phyloP scores from a whole-genome alignment of 768 basidiomycete genomes.

The Trametes maxima region DNA sequence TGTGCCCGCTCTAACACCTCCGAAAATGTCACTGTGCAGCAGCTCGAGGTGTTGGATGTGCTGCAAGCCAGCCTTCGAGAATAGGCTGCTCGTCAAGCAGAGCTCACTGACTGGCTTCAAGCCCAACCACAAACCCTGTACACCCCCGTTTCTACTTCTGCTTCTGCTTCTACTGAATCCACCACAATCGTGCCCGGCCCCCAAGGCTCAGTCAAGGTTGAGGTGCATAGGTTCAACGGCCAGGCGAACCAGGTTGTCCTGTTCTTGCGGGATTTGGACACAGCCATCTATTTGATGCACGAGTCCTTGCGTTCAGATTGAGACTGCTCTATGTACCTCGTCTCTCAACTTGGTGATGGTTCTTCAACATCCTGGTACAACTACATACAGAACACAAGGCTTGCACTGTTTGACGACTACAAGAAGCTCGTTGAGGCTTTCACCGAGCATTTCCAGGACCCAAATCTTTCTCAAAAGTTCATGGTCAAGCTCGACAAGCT shows the following conservation, averaged over 20 bases:
- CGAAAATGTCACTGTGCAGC: neutral
- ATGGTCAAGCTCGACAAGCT: conserved; percentile 35
- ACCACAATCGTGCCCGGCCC: neutral
- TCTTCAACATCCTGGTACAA: conserved; percentile 4
- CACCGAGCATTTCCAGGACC: neutral
- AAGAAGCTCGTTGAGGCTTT: neutral
- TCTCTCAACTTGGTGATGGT: neutral
- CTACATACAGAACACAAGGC: neutral
- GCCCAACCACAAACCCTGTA: neutral
- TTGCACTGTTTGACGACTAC: neutral
- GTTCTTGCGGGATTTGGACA: conserved; percentile 2
- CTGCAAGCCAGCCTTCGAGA: neutral
- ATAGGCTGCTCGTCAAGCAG: neutral
- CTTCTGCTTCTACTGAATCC: neutral
- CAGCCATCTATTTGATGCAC: neutral
- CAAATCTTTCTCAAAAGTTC: conserved; percentile 15
- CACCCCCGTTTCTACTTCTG: neutral
- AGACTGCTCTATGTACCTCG: conserved; percentile 1
- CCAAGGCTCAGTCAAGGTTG: neutral
- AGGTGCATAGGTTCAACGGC: conserved; percentile 3
- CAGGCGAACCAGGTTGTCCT: neutral
- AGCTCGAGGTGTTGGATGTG: neutral
- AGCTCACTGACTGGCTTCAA: neutral
- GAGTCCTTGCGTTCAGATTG: neutral
- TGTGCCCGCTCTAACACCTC: neutral